Base-by-base conservation (phyloP, 306 rosid genomes). In the Glycyrrhiza uralensis region DNA sequence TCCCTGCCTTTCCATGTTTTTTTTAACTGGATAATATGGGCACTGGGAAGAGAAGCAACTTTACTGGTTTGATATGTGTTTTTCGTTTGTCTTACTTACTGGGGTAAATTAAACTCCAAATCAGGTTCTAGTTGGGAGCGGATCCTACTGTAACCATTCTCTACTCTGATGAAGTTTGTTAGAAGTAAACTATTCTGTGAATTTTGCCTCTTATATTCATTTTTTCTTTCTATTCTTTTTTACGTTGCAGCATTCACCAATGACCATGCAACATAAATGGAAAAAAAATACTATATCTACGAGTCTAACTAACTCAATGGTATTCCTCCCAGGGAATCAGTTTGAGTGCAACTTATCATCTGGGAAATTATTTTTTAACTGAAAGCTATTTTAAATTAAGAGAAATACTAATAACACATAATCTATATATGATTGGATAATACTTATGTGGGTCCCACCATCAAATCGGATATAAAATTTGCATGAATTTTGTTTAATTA, bases 1-100 rank as follows among this genome's bases (percentile, higher is more conserved):
- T 81, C 87, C 86, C 70, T 72, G 81, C 90, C 88, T 82, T 83
- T 76, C 82, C 82, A 76, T 85, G 85, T 86, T 89, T 90, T 86
- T 89, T 90, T 65, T 91, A 76, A 85, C 83, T 72, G 83, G 89
- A 79, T 76, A 84, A 79, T 76, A 84, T 57, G 76, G 95, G 92
- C 85, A 61, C 81, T 76, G 88, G 82, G 83, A 74, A 71, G 22
- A 61, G 36, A 26, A 62, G 60, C 32, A 35, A 56, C 72, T 85
- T 70, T 44, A 26, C 68, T 78, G 19, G 70, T 68, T 70, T 90
- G 86, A 45, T 75, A 79, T 42, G 62, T 83, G n/a, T n/a, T n/a
- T 77, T 77, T 44, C 17, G 18, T 65, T 52, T 81, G 86, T 71
- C 4, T 61, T 39, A 50, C 18, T 44, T 3, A 47, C 3, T 63